phyloP scores from a whole-genome alignment of 306 rosid genomes.

The Gastrolobium villosum region DNA sequence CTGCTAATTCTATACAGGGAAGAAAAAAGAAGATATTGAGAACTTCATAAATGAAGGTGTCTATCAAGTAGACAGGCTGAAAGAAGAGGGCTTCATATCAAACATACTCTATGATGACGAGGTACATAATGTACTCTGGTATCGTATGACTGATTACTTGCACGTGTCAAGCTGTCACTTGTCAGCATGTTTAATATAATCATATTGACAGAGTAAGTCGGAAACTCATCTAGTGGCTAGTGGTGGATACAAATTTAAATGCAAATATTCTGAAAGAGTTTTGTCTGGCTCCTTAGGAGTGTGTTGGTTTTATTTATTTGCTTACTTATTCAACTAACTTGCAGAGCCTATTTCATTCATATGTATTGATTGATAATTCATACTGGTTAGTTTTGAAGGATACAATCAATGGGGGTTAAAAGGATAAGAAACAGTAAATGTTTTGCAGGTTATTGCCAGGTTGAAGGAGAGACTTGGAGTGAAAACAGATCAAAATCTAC shows the following conservation, averaged over 20 bases:
- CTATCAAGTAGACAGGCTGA: conserved; percentile 80
- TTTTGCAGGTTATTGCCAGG: conserved; percentile 76
- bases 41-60: conserved; percentile 89
- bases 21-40: conserved; percentile 75
- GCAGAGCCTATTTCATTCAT: conserved; percentile 1
- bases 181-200: conserved; percentile 13
- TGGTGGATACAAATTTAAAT: conserved; percentile 29
- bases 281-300: background rate
- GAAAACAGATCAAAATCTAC: conserved; percentile 61
- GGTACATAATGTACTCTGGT: conserved; percentile 61
- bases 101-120: conserved; percentile 85
- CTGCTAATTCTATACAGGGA: conserved; percentile 61
- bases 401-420: conserved; percentile 24
- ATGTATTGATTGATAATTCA: conserved; percentile 17
- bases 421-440: conserved; percentile 41
- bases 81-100: conserved; percentile 92
- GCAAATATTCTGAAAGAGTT: conserved; percentile 11
- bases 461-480: conserved; percentile 81
- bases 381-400: conserved; percentile 26
- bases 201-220: conserved; percentile 25
- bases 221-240: conserved; percentile 29
- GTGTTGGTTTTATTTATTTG: conserved; percentile 18
- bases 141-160: conserved; percentile 30
- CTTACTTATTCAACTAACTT: conserved; percentile 31
- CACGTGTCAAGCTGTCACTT: conserved; percentile 15